Conservation (phyloP, 345 rosid species). For the Eucalyptus regnans region DNA sequence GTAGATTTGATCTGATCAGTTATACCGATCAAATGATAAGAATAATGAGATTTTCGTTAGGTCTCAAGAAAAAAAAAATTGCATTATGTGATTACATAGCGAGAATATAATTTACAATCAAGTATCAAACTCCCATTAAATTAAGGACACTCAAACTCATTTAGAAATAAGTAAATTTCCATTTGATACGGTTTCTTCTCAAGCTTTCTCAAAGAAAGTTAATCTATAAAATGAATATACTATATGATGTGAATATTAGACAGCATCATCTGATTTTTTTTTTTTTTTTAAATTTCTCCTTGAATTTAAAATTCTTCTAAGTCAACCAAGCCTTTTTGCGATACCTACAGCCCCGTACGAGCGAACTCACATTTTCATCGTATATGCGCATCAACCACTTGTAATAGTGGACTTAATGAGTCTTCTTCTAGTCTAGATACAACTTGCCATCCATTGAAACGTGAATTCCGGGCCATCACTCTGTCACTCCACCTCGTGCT, state of each 20-base stretch:
- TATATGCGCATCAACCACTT: not conserved
- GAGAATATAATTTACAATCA: not conserved
- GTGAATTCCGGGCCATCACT: not conserved
- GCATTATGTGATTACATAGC: not conserved
- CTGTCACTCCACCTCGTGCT: not conserved
- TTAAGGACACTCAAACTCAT: not conserved
- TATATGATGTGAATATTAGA: not conserved
- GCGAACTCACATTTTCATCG: not conserved
- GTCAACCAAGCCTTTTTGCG: not conserved
- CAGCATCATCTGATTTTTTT: not conserved
- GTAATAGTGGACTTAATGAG: not conserved
- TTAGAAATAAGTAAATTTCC: not conserved
- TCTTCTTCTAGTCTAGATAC: not conserved
- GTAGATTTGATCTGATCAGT: not conserved
- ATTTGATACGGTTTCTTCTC: not conserved
- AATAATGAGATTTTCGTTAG: not conserved
- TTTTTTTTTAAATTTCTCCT: not conserved
- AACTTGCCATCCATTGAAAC: not conserved
- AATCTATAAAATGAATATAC: not conserved
- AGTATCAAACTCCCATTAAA: not conserved
- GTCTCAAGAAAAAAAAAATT: not conserved
- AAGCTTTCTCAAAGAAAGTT: not conserved
- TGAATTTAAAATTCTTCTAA: not conserved
- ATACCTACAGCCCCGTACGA: not conserved
- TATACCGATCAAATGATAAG: not conserved